Base-by-base conservation (phyloP, 2,329 filamentous ascomycete species). In the Cadophora luteo-olivacea region DNA sequence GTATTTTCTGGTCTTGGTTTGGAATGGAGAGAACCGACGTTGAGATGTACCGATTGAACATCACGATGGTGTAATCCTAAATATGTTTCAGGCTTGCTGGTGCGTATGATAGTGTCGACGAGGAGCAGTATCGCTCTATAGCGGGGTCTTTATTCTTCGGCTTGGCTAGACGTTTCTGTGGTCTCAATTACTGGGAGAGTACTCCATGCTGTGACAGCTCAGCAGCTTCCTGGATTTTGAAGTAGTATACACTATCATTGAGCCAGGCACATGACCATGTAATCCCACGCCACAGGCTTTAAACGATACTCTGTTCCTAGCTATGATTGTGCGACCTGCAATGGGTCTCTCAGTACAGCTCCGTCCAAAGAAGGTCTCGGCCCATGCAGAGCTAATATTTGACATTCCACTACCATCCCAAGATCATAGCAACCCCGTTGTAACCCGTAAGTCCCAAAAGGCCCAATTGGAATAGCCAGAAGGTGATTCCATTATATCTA, bases 1-100 rank as follows among this genome's bases (percentile, higher is more conserved):
- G 91, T 97, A 0, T 97, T 98, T 83, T 87, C 89, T 70, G 91
- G 90, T 0, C 77, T 97, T 70, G 91, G 87, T 0, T 80, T 97
- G 69, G 84, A 85, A 58, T 94, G 88, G 85, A 84, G 88, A 66
- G 82, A 84, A 29, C 89, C 92, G 0, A 83, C 84, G 68, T 89
- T 93, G 78, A 85, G 92, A 71, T 93, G 75, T 61, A 78, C 76
- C 1, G 75, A 73, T 68, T 72, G 60, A 70, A 25, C 5, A 8
- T 55, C 4, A 36, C 9, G 14, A 19, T 3, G 36, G 11, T 16
- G 11, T 29, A n/a, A 25, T 24, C 16, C 14, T 49, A 8, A n/a
- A 45, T n/a, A 29, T 29, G 5, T 29, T 29, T 29, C 29, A 29
- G 29, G 5, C 24, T 12, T 32, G 11, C 25, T n/a, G n/a, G 41